Conservation (phyloP, 2,329 filamentous ascomycete genomes). For the Colletotrichum siamense region DNA sequence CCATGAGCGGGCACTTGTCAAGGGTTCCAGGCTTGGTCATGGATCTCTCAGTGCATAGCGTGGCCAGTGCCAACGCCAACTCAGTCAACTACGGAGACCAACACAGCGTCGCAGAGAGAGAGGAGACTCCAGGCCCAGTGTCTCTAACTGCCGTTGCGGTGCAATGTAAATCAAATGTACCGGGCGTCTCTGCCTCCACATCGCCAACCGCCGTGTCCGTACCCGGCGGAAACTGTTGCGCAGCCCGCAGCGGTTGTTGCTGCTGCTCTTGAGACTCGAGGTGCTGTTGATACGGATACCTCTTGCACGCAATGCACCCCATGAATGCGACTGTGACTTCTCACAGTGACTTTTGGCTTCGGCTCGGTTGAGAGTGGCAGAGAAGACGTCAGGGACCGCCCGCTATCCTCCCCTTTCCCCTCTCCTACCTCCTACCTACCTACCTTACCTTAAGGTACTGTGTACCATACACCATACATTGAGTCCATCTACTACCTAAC, state of each 20-base stretch:
- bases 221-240: not conserved
- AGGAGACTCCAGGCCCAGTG: not conserved
- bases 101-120: not conserved
- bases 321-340: not conserved
- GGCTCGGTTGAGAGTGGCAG: not conserved
- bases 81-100: not conserved
- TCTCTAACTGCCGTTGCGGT: constrained; percentile 13
- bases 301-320: not conserved
- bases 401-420: not conserved
- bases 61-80: not conserved
- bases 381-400: not conserved
- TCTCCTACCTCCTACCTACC: not conserved
- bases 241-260: not conserved
- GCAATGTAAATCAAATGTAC: constrained; percentile 6
- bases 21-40: not conserved
- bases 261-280: not conserved
- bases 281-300: not conserved
- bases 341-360: not conserved
- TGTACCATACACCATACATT: not conserved
- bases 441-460: not conserved
- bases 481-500: not conserved
- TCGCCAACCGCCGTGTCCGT: constrained; percentile 14
- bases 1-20: not conserved
- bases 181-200: constrained; percentile 7
- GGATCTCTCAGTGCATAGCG: not conserved